Evolutionary conservation across 768 basidiomycete species (phyloP), one percentile per base, ranked within the genome.

Genomic region (Erythrobasidium yunnanense): DNA sequence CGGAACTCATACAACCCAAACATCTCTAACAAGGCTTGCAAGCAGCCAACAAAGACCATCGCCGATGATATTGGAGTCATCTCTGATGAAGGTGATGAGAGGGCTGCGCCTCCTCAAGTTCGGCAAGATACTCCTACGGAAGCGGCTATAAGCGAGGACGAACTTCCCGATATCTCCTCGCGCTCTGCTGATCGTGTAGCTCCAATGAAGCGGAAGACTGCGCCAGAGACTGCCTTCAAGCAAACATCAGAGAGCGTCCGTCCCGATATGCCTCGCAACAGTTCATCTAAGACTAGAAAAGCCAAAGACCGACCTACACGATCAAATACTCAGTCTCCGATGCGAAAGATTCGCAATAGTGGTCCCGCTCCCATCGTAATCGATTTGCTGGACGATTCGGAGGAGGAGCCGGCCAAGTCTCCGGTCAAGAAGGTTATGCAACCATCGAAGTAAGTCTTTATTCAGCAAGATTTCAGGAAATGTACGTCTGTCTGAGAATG

Each of bases 161-260:
- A 60, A 23, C 42, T 60, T 4, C 57, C 57, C n/a, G 57, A 60
- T 27, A 15, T 60, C 4, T 38, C 57, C 11, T 6, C 29, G 18
- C 5, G 49, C 18, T 18, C 5, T 20, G 18, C 5, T 11, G 49
- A 50, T 6, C 29, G 49, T 15, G 15, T 15, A 15, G 15, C 15
- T 45, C 42, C 22, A 45, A 45, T 15, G 42, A 15, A 45, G 15
- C 22, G 15, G 22, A 45, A 45, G 15, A 45, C 42, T 45, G 15
- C 42, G 22, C 15, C 22, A 15, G 15, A 45, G 22, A 45, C 15
- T 45, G 15, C 15, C 15, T 45, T 45, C 15, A 45, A 45, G 15
- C 15, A 15, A 45, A 20, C 42, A 15, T 45, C 42, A 45, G 4
- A 33, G 52, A 6, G 20, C 29, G 52, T 13, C 6, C 4, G 52